Conservation (phyloP, 495 filamentous ascomycete genomes). For the Penicillium malachiteum region DNA sequence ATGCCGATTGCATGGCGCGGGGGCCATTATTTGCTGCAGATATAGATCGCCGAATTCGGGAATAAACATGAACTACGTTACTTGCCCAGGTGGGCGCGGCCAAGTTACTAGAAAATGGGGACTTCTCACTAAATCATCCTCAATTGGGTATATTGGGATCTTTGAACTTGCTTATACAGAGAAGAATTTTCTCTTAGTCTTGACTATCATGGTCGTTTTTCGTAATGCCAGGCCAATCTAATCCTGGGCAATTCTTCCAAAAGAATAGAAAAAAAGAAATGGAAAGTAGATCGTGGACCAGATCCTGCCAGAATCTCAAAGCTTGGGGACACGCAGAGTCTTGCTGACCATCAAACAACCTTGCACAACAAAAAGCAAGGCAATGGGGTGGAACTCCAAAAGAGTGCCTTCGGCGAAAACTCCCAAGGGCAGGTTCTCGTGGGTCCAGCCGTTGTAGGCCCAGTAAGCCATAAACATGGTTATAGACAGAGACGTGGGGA, state of each 20-base stretch:
- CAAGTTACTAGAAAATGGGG: too few relatives aligned
- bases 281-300: conserved; percentile 12
- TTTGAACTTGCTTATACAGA: conserved; percentile 18
- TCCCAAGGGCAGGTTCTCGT: conserved; percentile 73
- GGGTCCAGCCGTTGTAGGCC: conserved; percentile 75
- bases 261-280: conserved; percentile 10
- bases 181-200: conserved; percentile 9
- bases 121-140: conserved; percentile 11
- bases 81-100: neutral
- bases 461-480: conserved; percentile 87
- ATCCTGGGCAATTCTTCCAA: conserved; percentile 7
- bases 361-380: conserved; percentile 74
- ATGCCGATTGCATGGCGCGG: neutral
- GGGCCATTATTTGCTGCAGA: neutral
- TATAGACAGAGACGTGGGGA: conserved; percentile 82
- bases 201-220: conserved; percentile 22
- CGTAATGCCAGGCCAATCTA: conserved; percentile 16
- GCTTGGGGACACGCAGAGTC: conserved; percentile 95
- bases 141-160: conserved; percentile 26
- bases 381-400: conserved; percentile 86
- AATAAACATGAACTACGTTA: conserved; percentile 4
- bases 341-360: conserved; percentile 94
- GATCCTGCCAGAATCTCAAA: conserved; percentile 43
- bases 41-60: conserved; percentile 19
- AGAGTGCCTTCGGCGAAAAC: conserved; percentile 59